Conservation (phyloP, 192 early-diverging fungal species). For the Linnemannia schmuckeri region DNA sequence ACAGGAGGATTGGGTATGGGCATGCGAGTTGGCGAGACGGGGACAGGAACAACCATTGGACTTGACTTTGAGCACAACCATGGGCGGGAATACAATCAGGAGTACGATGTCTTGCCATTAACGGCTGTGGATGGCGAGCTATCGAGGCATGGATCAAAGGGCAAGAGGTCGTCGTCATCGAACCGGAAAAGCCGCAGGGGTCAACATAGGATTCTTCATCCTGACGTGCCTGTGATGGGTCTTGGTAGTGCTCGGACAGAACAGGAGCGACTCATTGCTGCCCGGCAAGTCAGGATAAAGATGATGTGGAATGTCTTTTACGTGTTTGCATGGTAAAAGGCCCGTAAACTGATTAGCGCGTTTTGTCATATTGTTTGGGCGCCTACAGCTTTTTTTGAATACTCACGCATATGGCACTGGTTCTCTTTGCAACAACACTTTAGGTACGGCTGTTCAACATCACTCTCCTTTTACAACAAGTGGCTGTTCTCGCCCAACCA, state of each 20-base stretch:
- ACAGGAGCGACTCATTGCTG: slow-evolving; percentile 31
- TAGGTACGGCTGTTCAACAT: slow-evolving; percentile 66
- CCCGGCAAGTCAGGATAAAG: slow-evolving; percentile 34
- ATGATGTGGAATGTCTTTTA: slow-evolving; percentile 57
- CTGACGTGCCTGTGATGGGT: neutral
- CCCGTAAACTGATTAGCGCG: neutral
- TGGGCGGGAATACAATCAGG: neutral
- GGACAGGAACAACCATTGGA: slow-evolving; percentile 54
- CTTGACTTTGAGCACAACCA: slow-evolving; percentile 30
- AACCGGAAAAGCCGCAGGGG: neutral
- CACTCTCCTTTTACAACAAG: slow-evolving; percentile 92
- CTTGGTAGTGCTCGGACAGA: slow-evolving; percentile 1
- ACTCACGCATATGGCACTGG: neutral
- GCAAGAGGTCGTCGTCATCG: neutral
- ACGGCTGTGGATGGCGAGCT: slow-evolving; percentile 17
- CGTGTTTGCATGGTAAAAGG: slow-evolving; percentile 60
- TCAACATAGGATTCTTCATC: slow-evolving; percentile 1
- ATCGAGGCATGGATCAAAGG: neutral
- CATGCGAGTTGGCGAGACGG: slow-evolving; percentile 51
- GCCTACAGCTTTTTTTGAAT: neutral
- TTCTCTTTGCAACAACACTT: neutral
- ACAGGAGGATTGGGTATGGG: slow-evolving; percentile 49
- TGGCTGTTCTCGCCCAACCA: slow-evolving; percentile 90
- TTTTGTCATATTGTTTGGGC: too few species aligned
- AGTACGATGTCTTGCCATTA: slow-evolving; percentile 39